Evolutionary conservation across 352 stramenopile species (phyloP), one percentile per base, ranked within the genome.

Genomic region (Phytophthora pisi): DNA sequence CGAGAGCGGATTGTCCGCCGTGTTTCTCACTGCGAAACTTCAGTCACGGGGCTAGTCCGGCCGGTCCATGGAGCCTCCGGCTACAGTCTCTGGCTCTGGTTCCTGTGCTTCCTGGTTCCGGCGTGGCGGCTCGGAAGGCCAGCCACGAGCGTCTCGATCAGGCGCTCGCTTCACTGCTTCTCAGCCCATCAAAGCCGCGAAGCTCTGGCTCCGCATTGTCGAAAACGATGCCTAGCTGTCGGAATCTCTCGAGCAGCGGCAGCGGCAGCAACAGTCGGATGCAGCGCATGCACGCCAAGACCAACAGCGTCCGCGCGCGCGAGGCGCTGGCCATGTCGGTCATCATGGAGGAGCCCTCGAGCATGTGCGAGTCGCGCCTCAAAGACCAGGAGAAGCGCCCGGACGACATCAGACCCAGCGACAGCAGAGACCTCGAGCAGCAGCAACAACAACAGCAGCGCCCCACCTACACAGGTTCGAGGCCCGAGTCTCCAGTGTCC

Each of bases 291-390:
- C 58, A 74, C 26, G 61, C 54, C 53, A 68, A 64, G 31, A 34
- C 53, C 34, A 42, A 42, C 46, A 61, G 34, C n/a, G 42, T 31
- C 4, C 40, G 24, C 23, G 45, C 13, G 4, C 67, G 67, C 3
- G 55, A 70, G 2, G 47, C 55, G 45, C 57, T 74, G 18, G 26
- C 57, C 10, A 77, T 77, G 70, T 77, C 70, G 15, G 61, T 77
- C 38, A 77, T 77, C 23, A 55, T 59, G 40, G 70, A 77, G 40
- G 70, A 77, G 42, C 70, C 70, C 11, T 24, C 23, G 15, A 26
- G 36, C 30, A 72, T 75, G 68, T 63, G 63, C 28, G 68, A 75
- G 47, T 75, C 68, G 18, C 57, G 53, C 31, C 64, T 72, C 1
- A 42, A 53, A 16, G 68, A 72, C n/a, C 40, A 51, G 52, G 54